Conservation (phyloP, 2,329 filamentous ascomycete species). For the Trichophyton rubrum region DNA sequence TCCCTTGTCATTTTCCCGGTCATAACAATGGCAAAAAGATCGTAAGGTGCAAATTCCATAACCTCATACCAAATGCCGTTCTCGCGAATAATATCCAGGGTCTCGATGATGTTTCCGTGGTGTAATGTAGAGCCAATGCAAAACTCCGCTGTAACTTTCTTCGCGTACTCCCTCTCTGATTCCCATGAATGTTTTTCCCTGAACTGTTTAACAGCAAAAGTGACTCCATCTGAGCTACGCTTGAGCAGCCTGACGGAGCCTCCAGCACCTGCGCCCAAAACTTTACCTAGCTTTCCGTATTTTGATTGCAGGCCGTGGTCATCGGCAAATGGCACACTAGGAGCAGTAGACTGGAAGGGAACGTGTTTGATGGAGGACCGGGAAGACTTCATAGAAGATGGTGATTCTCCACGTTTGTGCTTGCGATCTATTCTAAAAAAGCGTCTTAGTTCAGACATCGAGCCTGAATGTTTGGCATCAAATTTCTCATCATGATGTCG, state of each 20-base stretch:
- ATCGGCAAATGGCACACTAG: conserved; percentile 71
- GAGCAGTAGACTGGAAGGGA: conserved; percentile 39
- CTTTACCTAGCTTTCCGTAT: conserved; percentile 90
- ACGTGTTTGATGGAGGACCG: conserved; percentile 41
- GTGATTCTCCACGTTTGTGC: conserved; percentile 50
- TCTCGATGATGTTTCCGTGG: conserved; percentile 97
- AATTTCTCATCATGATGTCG: conserved; percentile 32
- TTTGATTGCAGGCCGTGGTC: conserved; percentile 83
- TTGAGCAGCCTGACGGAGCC: conserved; percentile 93
- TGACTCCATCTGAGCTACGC: conserved; percentile 77
- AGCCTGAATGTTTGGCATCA: conserved; percentile 51
- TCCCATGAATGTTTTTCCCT: conserved; percentile 84
- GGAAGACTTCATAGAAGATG: conserved; percentile 43
- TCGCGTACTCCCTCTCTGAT: conserved; percentile 87
- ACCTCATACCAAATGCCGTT: conserved; percentile 94
- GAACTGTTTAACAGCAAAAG: conserved; percentile 97
- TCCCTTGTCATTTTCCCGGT: conserved; percentile 91
- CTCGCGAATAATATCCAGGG: conserved; percentile 89
- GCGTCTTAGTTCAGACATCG: conserved; percentile 91
- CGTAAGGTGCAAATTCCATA: conserved; percentile 95
- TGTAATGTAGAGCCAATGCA: conserved; percentile 95
- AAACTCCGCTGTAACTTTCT: conserved; percentile 96
- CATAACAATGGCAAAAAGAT: conserved; percentile 97
- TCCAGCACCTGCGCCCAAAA: conserved; percentile 84
- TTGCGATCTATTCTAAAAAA: conserved; percentile 75